phyloP scores from a whole-genome alignment of 108 stramenopile species.

The Parmales sp. region DNA sequence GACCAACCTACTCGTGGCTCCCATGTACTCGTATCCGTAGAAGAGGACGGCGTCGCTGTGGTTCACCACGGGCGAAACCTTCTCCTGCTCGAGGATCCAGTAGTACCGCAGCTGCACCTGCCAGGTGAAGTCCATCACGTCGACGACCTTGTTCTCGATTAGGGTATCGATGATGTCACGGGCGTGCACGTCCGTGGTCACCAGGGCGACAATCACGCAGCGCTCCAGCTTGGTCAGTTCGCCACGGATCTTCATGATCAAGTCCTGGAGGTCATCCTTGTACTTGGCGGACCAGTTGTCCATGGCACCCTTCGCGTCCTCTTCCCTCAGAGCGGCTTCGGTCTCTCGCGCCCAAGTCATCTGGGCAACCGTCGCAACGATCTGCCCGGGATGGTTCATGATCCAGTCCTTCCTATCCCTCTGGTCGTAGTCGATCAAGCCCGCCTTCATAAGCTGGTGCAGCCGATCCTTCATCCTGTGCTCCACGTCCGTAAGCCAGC shows the following conservation, averaged over 20 bases:
- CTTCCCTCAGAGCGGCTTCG: background rate
- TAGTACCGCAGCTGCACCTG: slow-evolving; percentile 64
- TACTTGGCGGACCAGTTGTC: slow-evolving; percentile 43
- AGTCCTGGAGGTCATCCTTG: slow-evolving; percentile 12
- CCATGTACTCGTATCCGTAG: slow-evolving; percentile 64
- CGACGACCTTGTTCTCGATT: slow-evolving; percentile 25
- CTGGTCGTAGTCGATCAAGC: slow-evolving; percentile 32
- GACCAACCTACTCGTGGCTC: slow-evolving; percentile 40
- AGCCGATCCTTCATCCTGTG: slow-evolving; percentile 38
- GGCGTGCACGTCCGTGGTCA: slow-evolving; percentile 61
- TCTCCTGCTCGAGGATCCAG: slow-evolving; percentile 32
- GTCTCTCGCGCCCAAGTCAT: slow-evolving; percentile 9
- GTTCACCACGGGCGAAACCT: slow-evolving; percentile 37
- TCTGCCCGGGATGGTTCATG: slow-evolving; percentile 11
- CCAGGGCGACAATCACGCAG: slow-evolving; percentile 48
- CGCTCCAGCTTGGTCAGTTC: slow-evolving; percentile 42
- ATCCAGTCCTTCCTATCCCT: slow-evolving; percentile 43
- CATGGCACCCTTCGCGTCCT: slow-evolving; percentile 18
- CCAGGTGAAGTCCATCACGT: slow-evolving; percentile 44
- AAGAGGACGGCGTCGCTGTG: slow-evolving; percentile 43
- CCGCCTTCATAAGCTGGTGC: slow-evolving; percentile 23
- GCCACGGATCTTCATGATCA: slow-evolving; percentile 13
- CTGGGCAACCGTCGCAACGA: slow-evolving; percentile 18
- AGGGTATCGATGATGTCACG: slow-evolving; percentile 57
- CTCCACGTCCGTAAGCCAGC: slow-evolving; percentile 43